These are phyloP conservation scores for Penicillium capsulatum DNA, from an alignment of 2,329 filamentous ascomycete genomes.

Conservation along the genomic window DNA sequence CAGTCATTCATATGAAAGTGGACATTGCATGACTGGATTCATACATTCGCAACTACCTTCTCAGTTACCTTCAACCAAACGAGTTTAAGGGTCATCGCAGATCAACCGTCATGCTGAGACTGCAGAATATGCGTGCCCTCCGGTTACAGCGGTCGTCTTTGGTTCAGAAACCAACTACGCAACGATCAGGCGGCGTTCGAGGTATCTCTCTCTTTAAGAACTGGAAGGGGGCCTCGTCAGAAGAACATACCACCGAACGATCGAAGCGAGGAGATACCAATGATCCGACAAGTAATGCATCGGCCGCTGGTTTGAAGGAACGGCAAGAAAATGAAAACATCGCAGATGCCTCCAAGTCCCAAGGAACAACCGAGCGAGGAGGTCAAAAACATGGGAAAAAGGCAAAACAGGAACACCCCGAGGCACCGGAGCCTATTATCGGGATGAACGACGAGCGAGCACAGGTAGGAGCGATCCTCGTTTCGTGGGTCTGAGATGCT, in stretches of 20 bases:
- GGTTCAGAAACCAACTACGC: slow-evolving; percentile 14
- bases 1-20: no score
- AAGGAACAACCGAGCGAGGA: slow-evolving; percentile 41
- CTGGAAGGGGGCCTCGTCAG: slow-evolving; percentile 33
- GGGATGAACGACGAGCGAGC: slow-evolving; percentile 54
- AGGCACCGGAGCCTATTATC: slow-evolving; percentile 50
- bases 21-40: no score
- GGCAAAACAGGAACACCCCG: slow-evolving; percentile 47
- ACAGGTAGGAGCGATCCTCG: slow-evolving; percentile 31
- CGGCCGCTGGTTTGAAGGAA: slow-evolving; percentile 31
- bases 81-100: no score
- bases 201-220: slow-evolving; percentile 22
- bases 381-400: slow-evolving; percentile 35
- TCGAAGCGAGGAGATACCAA: slow-evolving; percentile 29
- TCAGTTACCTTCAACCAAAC: no score
- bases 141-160: slow-evolving; percentile 13
- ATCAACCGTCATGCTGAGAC: not conserved
- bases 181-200: slow-evolving; percentile 12
- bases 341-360: slow-evolving; percentile 37
- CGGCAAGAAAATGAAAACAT: slow-evolving; percentile 27
- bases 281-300: slow-evolving; percentile 31
- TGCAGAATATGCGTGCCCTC: not conserved
- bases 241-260: slow-evolving; percentile 34
- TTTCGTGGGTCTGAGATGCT: slow-evolving; percentile 2
- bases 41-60: no score